Evolutionary conservation across 2,329 filamentous ascomycete species (phyloP), one percentile per base, ranked within the genome.

Genomic region (Ceratocystis diversiconidia): DNA sequence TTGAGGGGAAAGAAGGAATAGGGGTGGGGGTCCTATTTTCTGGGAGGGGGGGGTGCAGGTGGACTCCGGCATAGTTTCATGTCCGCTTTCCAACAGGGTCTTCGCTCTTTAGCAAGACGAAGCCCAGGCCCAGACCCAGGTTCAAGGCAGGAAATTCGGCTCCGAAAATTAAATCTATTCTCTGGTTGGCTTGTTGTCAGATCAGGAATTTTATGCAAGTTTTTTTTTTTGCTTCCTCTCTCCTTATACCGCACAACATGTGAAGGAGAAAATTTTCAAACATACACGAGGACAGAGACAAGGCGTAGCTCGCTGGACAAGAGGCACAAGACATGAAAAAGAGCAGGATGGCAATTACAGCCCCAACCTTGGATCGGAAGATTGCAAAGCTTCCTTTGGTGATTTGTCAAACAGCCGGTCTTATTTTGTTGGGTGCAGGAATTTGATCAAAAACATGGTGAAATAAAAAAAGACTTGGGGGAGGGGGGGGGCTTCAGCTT

Each of bases 211-310:
- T 57, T 10, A 57, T 57, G 52, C 52, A 57, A n/a, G 15, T 28
- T 22, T 28, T 28, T 7, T 52, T 25, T 30, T 7, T 41, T 36
- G 36, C 36, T 41, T 41, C 8, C 10, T 41, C 36, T 41, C 10
- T 41, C 36, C 36, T 41, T 41, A 41, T 41, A 10, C 36, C 36
- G 10, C 36, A 41, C 36, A 41, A 12, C 52, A 57, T 57, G 52
- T 57, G 52, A 32, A 57, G 52, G 52, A 19, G n/a, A 57, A 57
- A 57, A 57, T 57, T 57, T 57, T 57, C 46, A 50, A 41, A 12
- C 10, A 41, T 12, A 6, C 46, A 50, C 6, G 46, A n/a, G 46
- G 46, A 22, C 46, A 17, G 6, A 6, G 17, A n/a, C 5, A 50
- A 36, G 32, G 32, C 8, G 32, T 36, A 36, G 8, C 32, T 36